These are phyloP conservation scores for Apiotrichum porosum DNA, from an alignment of 1,284 basidiomycete genomes.

Conservation along the genomic window DNA sequence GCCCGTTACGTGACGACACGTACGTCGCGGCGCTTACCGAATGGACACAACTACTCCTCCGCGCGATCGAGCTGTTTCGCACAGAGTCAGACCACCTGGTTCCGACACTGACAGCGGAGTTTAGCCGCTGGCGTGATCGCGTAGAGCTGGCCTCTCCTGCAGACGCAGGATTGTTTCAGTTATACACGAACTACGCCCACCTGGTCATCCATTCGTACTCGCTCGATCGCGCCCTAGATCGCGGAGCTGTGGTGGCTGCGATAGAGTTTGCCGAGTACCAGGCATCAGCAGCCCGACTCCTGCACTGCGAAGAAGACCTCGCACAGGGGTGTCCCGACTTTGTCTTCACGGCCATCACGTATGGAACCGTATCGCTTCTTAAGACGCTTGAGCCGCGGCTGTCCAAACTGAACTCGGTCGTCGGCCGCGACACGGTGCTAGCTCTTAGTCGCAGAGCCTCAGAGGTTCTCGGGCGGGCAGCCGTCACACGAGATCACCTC, in stretches of 20 bases:
- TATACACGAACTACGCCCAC: slow-evolving; percentile 29
- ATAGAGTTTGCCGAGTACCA: slow-evolving; percentile 29
- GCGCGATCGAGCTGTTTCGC: slow-evolving; percentile 23
- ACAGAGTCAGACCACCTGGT: slow-evolving; percentile 14
- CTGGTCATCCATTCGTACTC: slow-evolving; percentile 29
- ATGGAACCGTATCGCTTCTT: slow-evolving; percentile 30
- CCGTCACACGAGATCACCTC: slow-evolving; percentile 22
- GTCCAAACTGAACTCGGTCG: slow-evolving; percentile 1
- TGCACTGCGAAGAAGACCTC: slow-evolving; percentile 17
- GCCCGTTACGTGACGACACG: slow-evolving; percentile 17
- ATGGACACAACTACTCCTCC: slow-evolving; percentile 28
- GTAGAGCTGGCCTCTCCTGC: slow-evolving; percentile 6
- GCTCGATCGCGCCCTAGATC: slow-evolving; percentile 20
- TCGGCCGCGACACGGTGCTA: slow-evolving; percentile 2
- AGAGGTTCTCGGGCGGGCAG: slow-evolving; percentile 28
- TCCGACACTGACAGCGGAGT: slow-evolving; percentile 18
- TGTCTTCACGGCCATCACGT: slow-evolving; percentile 29
- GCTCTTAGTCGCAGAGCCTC: slow-evolving; percentile 16
- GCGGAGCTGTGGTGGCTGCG: slow-evolving; percentile 7
- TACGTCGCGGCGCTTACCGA: slow-evolving; percentile 27
- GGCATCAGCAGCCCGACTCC: slow-evolving; percentile 20
- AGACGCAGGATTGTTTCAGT: slow-evolving; percentile 17
- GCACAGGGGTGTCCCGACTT: slow-evolving; percentile 31
- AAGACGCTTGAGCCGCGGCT: slow-evolving; percentile 15
- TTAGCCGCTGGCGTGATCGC: slow-evolving; percentile 22